Percentiles rank a stretch among this genome's conserved stretches.
These are phyloP conservation scores for Betula pendula DNA, from an alignment of 306 rosid species.

Conservation along the genomic window DNA sequence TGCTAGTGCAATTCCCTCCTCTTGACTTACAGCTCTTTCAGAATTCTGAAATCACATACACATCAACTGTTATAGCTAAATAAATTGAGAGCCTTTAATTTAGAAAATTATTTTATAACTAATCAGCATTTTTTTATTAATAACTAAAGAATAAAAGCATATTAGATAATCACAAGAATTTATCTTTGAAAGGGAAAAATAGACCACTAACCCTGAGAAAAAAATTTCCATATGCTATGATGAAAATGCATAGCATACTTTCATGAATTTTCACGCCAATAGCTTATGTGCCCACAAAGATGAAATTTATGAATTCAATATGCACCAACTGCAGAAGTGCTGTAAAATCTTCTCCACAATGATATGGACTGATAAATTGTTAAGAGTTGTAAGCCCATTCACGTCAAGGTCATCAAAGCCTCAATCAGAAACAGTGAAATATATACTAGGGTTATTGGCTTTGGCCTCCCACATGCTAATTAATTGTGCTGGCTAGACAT, in stretches of 20 bases:
- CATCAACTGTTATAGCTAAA: neutral
- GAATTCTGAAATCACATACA: constrained; percentile 50
- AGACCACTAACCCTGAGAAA: neutral
- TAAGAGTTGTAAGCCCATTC: too few relatives aligned
- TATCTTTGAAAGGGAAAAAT: neutral
- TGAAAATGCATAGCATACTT: neutral
- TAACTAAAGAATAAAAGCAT: neutral
- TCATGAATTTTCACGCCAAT: too few relatives aligned
- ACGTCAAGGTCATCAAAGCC: too few relatives aligned
- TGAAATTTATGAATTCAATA: too few relatives aligned
- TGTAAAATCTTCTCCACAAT: too few relatives aligned
- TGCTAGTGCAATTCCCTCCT: constrained; percentile 82
- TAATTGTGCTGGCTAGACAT: neutral
- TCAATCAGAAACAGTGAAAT: neutral
- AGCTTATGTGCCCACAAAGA: too few relatives aligned
- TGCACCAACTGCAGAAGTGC: too few relatives aligned
- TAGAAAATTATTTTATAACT: neutral
- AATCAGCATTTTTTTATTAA: neutral
- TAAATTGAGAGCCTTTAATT: neutral
- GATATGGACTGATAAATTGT: too few relatives aligned
- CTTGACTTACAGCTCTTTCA: constrained; percentile 81
- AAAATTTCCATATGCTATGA: neutral
- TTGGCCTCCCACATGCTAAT: neutral
- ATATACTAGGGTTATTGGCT: neutral
- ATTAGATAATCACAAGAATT: neutral